A percentile compares a stretch with the other conserved stretches of the same genome.
These are phyloP conservation scores for Dalbergia cochinchinensis DNA, from an alignment of 306 rosid species.

Conservation along the genomic window DNA sequence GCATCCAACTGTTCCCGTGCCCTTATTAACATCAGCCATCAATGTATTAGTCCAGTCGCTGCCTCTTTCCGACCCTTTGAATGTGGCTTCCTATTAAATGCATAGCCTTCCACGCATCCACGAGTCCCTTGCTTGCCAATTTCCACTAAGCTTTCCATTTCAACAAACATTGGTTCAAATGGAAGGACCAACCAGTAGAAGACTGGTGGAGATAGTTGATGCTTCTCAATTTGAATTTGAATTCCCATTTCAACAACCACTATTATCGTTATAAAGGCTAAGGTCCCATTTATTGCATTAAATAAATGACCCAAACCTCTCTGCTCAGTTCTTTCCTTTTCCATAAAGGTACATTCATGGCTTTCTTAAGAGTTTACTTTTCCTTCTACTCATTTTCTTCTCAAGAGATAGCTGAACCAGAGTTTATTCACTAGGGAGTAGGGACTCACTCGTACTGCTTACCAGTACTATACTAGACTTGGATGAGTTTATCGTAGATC, in stretches of 20 bases:
- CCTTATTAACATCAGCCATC: constrained; percentile 53
- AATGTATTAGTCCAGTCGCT: constrained; percentile 53
- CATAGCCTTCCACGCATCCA: constrained; percentile 43
- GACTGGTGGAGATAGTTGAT: background rate
- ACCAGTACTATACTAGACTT: background rate
- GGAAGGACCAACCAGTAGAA: background rate
- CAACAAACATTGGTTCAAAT: constrained; percentile 15
- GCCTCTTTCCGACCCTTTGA: background rate
- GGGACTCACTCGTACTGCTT: background rate
- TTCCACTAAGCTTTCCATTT: constrained; percentile 40
- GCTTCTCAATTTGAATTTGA: constrained; percentile 48
- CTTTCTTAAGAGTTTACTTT: constrained; percentile 27
- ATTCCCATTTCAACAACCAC: constrained; percentile 41
- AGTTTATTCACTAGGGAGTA: background rate
- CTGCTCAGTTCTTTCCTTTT: constrained; percentile 31
- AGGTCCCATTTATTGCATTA: constrained; percentile 40
- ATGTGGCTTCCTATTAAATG: constrained; percentile 50
- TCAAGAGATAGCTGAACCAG: background rate
- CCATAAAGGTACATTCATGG: constrained; percentile 36
- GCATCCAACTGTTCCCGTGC: constrained; percentile 65
- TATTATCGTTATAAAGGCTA: background rate
- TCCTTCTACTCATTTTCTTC: constrained; percentile 35
- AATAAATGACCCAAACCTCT: constrained; percentile 34
- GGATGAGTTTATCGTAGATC: too few species aligned
- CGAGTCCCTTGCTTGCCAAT: constrained; percentile 33